Evolutionary conservation across 2,329 filamentous ascomycete species (phyloP).

Genomic region (Ophiognomonia clavigignenti-juglandacearum): DNA sequence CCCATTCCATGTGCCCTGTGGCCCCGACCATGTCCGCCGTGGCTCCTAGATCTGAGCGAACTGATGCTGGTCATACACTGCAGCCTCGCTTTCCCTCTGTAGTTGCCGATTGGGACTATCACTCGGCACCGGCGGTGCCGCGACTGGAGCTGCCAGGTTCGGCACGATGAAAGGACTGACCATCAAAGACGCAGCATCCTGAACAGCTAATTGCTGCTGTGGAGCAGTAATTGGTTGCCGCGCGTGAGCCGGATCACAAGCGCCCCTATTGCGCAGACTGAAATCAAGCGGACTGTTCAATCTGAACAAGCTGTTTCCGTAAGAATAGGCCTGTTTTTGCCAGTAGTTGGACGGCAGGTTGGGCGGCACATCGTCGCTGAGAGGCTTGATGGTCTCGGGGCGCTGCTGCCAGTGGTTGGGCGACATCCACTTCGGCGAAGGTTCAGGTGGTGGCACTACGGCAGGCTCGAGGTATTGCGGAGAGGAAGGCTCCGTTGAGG

Average conservation of each 20-base stretch:
- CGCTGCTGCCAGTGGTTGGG: conserved; percentile 11
- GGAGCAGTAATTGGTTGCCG: neutral
- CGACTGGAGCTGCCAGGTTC: neutral
- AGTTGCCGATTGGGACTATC: conserved; percentile 13
- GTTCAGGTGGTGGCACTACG: too few species aligned
- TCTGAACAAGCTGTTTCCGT: conserved; percentile 1
- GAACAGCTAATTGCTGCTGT: conserved; percentile 1
- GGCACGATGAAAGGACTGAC: neutral
- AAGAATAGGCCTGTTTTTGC: conserved; percentile 7
- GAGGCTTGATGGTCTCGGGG: too few species aligned
- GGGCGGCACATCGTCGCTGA: conserved; percentile 11
- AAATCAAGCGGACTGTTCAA: conserved; percentile 13
- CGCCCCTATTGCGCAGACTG: neutral
- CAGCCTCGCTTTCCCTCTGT: conserved; percentile 12
- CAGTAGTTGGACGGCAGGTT: conserved; percentile 11
- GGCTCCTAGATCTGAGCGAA: conserved; percentile 2
- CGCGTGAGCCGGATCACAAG: neutral
- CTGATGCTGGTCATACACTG: conserved; percentile 7
- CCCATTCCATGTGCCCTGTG: neutral
- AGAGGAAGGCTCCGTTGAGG: neutral
- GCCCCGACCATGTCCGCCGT: neutral
- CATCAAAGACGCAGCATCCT: conserved; percentile 1
- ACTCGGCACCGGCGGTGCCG: neutral
- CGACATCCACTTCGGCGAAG: conserved; percentile 13
- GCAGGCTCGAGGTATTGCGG: conserved; percentile 10